Conservation (phyloP, 202 grass and related monocot species). For the Zoysia matrella region DNA sequence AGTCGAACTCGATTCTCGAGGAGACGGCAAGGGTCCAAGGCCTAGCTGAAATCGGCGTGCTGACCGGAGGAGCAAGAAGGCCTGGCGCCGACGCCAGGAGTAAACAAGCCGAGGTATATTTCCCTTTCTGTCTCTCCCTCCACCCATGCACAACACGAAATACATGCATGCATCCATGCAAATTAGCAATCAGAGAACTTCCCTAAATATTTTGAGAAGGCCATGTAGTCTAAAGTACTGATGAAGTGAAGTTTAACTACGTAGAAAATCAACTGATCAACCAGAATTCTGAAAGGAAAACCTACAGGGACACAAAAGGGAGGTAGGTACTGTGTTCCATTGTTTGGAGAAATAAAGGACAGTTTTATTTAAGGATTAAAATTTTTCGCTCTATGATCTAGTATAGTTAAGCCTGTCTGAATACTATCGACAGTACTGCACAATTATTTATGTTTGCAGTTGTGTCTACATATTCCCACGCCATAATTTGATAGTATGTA, state of each 20-base stretch:
- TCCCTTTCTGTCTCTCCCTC: neutral
- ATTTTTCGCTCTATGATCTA: neutral
- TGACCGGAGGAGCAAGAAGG: neutral
- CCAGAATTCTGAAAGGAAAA: conserved; percentile 1
- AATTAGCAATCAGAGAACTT: neutral
- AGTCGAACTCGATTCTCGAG: conserved; percentile 22
- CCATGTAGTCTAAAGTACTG: neutral
- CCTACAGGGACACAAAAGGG: neutral
- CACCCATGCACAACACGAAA: neutral
- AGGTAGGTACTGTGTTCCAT: neutral
- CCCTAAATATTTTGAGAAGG: neutral
- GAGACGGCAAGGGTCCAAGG: conserved; percentile 5
- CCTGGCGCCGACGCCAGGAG: neutral
- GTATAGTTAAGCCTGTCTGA: neutral
- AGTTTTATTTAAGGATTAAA: neutral
- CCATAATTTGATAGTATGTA: neutral
- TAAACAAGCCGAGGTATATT: neutral
- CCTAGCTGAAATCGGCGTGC: neutral
- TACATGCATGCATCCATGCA: neutral
- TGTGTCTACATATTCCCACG: neutral
- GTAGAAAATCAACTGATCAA: neutral
- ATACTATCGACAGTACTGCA: neutral
- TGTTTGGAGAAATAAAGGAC: neutral
- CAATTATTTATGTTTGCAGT: neutral
- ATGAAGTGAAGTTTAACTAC: neutral